These are phyloP conservation scores for Kurtzmaniella cleridarum DNA, from an alignment of 805 yeast genomes.

Conservation along the genomic window DNA sequence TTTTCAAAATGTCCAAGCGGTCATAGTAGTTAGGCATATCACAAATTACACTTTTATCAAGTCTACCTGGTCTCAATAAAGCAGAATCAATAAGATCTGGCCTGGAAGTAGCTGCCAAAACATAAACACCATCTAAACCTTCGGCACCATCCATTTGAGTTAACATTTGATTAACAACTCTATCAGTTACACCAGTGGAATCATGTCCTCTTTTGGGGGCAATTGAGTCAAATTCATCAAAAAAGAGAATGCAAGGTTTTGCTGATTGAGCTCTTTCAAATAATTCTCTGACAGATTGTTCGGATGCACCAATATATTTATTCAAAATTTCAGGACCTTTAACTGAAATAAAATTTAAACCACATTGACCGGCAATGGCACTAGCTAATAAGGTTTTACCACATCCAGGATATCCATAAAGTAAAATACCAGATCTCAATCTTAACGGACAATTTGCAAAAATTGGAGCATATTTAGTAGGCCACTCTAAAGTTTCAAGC, in stretches of 20 bases:
- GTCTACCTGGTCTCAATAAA: slow-evolving; percentile 87
- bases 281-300: slow-evolving; percentile 87
- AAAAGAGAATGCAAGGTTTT: slow-evolving; percentile 86
- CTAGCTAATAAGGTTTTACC: slow-evolving; percentile 92
- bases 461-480: slow-evolving; percentile 93
- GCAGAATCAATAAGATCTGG: slow-evolving; percentile 97
- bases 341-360: slow-evolving; percentile 84
- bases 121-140: slow-evolving; percentile 94
- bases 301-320: slow-evolving; percentile 96
- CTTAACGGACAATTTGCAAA: slow-evolving; percentile 83
- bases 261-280: slow-evolving; percentile 95
- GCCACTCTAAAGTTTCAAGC: slow-evolving; percentile 93
- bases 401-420: slow-evolving; percentile 97
- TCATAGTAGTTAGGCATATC: slow-evolving; percentile 74
- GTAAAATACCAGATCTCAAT: slow-evolving; percentile 79
- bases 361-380: slow-evolving; percentile 91
- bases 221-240: slow-evolving; percentile 94
- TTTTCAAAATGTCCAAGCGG: slow-evolving; percentile 63
- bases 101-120: slow-evolving; percentile 91
- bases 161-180: slow-evolving; percentile 93
- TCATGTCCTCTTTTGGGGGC: slow-evolving; percentile 98
- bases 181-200: slow-evolving; percentile 94
- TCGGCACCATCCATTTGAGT: slow-evolving; percentile 99
- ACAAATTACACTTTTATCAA: slow-evolving; percentile 88
- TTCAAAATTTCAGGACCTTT: slow-evolving; percentile 95